Percentiles rank a stretch among this genome's conserved stretches.
These are phyloP conservation scores for Arachnopeziza araneosa DNA, from an alignment of 2,329 filamentous ascomycete species.

Conservation along the genomic window DNA sequence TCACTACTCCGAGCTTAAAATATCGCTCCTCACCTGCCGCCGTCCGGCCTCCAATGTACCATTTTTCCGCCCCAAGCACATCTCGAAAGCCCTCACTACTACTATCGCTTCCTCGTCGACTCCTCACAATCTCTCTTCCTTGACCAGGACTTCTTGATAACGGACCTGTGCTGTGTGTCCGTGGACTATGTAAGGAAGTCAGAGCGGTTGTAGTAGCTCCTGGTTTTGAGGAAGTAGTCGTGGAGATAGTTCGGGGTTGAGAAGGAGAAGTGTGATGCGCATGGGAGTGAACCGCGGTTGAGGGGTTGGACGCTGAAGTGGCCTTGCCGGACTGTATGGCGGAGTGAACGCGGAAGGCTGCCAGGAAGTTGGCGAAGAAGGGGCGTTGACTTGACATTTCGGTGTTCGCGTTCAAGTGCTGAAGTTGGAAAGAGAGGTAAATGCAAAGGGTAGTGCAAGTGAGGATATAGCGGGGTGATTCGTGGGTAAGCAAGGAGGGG, in stretches of 20 bases:
- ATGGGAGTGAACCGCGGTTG: conserved; percentile 4
- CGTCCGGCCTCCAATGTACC: conserved; percentile 75
- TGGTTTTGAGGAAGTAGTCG: conserved; percentile 24
- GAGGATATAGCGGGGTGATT: not conserved
- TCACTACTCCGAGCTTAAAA: conserved; percentile 74
- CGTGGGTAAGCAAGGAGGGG: not conserved
- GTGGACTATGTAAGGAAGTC: conserved; percentile 25
- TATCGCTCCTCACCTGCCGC: conserved; percentile 74
- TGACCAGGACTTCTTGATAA: conserved; percentile 19
- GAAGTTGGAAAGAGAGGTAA: too few species aligned
- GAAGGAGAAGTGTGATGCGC: conserved; percentile 16
- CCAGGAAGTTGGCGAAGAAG: conserved; percentile 31
- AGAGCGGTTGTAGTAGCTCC: conserved; percentile 26
- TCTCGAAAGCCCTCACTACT: conserved; percentile 72
- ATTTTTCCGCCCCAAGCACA: conserved; percentile 66
- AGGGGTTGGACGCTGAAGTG: conserved; percentile 14
- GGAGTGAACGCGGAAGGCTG: conserved; percentile 30
- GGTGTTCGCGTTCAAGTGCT: not conserved
- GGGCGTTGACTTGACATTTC: conserved; percentile 29
- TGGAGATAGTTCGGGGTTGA: conserved; percentile 27
- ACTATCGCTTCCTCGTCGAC: conserved; percentile 61
- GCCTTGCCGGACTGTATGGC: conserved; percentile 24
- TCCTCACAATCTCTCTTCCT: conserved; percentile 7
- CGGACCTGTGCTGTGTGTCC: conserved; percentile 24
- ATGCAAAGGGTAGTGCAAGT: too few species aligned